Evolutionary conservation across 106 monocot genomes (phyloP).

Genomic region (Vanilla planifolia): DNA sequence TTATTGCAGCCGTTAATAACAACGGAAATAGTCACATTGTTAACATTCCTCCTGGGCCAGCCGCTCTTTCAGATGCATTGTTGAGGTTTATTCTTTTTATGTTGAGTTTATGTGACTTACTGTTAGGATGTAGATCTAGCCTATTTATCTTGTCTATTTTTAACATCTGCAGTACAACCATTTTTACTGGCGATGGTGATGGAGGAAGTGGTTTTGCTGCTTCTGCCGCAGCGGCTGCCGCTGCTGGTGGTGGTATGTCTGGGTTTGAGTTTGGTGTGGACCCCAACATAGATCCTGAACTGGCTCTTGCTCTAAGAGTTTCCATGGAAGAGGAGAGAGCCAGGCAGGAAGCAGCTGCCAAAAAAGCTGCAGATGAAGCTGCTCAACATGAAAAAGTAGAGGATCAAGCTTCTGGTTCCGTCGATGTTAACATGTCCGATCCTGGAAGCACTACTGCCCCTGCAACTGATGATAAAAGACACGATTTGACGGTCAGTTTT

Average conservation of each 20-base stretch:
- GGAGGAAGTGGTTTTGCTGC: conserved; percentile 89
- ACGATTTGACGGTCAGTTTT: conserved; percentile 46
- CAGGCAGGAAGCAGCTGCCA: conserved; percentile 94
- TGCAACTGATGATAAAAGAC: conserved; percentile 35
- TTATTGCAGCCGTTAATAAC: conserved; percentile 78
- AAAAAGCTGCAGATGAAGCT: conserved; percentile 87
- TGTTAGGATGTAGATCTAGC: not conserved
- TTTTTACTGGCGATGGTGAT: conserved; percentile 91
- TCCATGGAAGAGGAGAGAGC: conserved; percentile 99
- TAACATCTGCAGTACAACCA: conserved; percentile 56
- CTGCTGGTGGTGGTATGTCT: conserved; percentile 73
- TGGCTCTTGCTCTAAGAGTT: conserved; percentile 92
- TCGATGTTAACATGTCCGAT: conserved; percentile 60
- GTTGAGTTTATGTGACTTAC: not conserved
- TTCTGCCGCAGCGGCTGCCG: conserved; percentile 85
- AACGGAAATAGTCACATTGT: conserved; percentile 93
- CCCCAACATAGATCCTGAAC: conserved; percentile 93
- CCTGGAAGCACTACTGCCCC: conserved; percentile 19
- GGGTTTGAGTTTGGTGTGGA: conserved; percentile 97
- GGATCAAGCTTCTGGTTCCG: conserved; percentile 36
- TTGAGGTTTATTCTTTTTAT: conserved; percentile 47
- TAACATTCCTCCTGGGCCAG: conserved; percentile 72
- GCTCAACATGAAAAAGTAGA: conserved; percentile 48
- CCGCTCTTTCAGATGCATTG: conserved; percentile 84
- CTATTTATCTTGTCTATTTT: conserved; percentile 2